A percentile compares a stretch with the other conserved stretches of the same genome.
phyloP scores from a whole-genome alignment of 345 rosid species.

The Aquilaria yunnanensis region DNA sequence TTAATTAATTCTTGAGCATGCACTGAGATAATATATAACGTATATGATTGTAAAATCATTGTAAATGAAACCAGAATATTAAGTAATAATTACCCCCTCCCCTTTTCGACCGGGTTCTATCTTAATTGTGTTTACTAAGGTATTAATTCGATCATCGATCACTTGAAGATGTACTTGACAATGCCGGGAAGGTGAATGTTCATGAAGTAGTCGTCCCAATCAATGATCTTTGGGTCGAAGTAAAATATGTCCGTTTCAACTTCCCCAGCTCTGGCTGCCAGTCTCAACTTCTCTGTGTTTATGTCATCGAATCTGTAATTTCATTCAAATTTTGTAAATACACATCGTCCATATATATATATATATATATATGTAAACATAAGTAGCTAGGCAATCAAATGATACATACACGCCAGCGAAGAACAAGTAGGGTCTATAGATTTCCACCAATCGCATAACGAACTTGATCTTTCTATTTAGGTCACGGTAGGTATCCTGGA shows the following conservation, averaged over 20 bases:
- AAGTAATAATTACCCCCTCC: no score
- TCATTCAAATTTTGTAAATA: background rate
- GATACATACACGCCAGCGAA: slow-evolving; percentile 63
- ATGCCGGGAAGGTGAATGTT: slow-evolving; percentile 14
- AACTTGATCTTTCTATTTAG: slow-evolving; percentile 46
- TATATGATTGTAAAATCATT: no score
- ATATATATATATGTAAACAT: background rate
- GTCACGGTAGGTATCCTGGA: slow-evolving; percentile 31
- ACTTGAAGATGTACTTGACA: slow-evolving; percentile 8
- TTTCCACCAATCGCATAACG: slow-evolving; percentile 60
- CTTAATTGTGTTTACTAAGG: background rate
- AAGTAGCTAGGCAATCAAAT: no score
- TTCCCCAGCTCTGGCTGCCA: slow-evolving; percentile 9
- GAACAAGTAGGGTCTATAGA: slow-evolving; percentile 78
- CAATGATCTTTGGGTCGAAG: slow-evolving; percentile 16
- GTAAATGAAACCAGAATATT: no score
- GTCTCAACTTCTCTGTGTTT: slow-evolving; percentile 21
- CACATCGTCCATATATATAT: background rate
- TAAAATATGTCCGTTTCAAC: slow-evolving; percentile 6
- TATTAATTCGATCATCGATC: background rate
- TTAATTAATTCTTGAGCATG: no score
- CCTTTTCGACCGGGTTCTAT: no score
- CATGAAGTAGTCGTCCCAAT: slow-evolving; percentile 18
- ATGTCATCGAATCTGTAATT: slow-evolving; percentile 19
- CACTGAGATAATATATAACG: no score